These are phyloP conservation scores for Aquilaria malaccensis DNA, from an alignment of 345 rosid genomes.

Conservation along the genomic window DNA sequence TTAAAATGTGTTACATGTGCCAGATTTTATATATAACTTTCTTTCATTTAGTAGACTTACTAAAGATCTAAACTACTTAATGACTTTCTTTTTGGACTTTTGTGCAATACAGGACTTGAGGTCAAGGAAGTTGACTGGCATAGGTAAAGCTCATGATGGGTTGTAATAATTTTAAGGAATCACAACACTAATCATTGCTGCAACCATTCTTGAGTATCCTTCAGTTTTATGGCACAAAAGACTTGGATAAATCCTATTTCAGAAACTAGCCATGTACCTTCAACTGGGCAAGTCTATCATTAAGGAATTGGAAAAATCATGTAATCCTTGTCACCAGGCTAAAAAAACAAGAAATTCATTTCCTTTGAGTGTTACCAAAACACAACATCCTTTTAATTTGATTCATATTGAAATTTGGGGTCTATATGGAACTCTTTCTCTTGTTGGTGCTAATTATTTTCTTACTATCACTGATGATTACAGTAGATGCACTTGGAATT, in stretches of 20 bases:
- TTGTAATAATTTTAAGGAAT: neutral
- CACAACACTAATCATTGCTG: neutral
- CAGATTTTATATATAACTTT: neutral
- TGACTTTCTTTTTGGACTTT: neutral
- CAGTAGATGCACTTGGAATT: neutral
- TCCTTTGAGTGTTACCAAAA: neutral
- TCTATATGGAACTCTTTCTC: neutral
- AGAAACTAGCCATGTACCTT: neutral
- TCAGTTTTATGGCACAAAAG: neutral
- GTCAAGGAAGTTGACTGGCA: neutral
- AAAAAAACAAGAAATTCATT: too few species aligned
- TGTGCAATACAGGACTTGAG: neutral
- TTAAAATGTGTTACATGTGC: neutral
- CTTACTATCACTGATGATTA: neutral
- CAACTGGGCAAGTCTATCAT: neutral
- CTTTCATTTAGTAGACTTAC: neutral
- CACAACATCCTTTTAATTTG: too few species aligned
- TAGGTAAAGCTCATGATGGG: neutral
- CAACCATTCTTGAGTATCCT: neutral
- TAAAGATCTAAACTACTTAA: neutral
- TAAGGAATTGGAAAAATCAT: too few species aligned
- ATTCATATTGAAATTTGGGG: neutral
- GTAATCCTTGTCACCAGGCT: neutral
- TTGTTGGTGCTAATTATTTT: neutral
- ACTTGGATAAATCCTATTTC: neutral